Evolutionary conservation across 1,284 basidiomycete species (phyloP).

Genomic region (Cryptococcus hybrid): DNA sequence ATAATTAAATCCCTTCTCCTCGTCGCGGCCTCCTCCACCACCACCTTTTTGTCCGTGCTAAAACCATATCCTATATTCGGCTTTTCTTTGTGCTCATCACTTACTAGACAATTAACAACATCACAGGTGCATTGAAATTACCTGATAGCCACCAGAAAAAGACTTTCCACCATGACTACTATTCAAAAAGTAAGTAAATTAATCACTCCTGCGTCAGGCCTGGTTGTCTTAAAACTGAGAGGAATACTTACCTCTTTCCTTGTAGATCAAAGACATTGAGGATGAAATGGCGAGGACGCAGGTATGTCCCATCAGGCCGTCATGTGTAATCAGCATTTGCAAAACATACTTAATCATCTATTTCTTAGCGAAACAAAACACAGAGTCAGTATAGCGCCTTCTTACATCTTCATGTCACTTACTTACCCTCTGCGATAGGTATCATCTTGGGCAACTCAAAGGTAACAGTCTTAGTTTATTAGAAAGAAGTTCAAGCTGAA

Average conservation of each 20-base stretch:
- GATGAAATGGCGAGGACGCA: slow-evolving; percentile 52
- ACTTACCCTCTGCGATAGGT: slow-evolving; percentile 51
- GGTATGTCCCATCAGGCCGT: slow-evolving; percentile 11
- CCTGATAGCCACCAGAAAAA: slow-evolving; percentile 36
- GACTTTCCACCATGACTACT: slow-evolving; percentile 47
- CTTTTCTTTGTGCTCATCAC: background rate
- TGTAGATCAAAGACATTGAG: slow-evolving; percentile 50
- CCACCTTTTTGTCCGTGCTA: no score
- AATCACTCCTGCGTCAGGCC: no score
- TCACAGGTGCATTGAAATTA: no score
- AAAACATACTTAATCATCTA: background rate
- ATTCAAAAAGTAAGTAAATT: slow-evolving; percentile 42
- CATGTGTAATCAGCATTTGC: background rate
- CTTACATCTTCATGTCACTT: no score
- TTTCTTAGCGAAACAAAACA: slow-evolving; percentile 83
- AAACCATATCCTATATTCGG: no score
- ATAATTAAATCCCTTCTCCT: no score
- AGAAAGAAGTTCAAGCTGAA: slow-evolving; percentile 13
- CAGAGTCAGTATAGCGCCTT: slow-evolving; percentile 38
- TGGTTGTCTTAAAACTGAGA: no score
- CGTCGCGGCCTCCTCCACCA: no score
- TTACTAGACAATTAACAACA: background rate
- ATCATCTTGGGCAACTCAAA: slow-evolving; percentile 94
- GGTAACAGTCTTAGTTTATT: slow-evolving; percentile 29
- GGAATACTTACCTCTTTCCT: background rate